Percentiles rank a stretch among this genome's conserved stretches.
phyloP scores from a whole-genome alignment of 805 yeast genomes.

The Nakazawaea anatomiae region DNA sequence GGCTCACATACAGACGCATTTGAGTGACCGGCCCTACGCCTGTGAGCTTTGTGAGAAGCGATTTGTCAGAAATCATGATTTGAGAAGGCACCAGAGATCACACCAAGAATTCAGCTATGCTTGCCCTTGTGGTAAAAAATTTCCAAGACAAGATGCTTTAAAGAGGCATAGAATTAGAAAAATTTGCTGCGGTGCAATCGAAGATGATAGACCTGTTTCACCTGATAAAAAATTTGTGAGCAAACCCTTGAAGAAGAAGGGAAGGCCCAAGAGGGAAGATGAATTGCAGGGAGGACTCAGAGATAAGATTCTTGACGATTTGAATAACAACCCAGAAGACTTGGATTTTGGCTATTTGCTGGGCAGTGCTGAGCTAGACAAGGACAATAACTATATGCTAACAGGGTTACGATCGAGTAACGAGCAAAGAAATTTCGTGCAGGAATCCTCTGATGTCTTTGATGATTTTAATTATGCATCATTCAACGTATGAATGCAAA shows the following conservation, averaged over 20 bases:
- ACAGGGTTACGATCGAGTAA: background rate
- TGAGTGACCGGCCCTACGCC: slow-evolving; percentile 86
- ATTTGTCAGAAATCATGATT: slow-evolving; percentile 93
- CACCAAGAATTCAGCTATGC: slow-evolving; percentile 67
- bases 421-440: background rate
- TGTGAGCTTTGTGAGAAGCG: slow-evolving; percentile 76
- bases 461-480: background rate
- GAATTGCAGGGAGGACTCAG: slow-evolving; percentile 5
- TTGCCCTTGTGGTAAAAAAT: slow-evolving; percentile 93
- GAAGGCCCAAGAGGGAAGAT: slow-evolving; percentile 26
- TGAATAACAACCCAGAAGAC: background rate
- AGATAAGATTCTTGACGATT: slow-evolving; percentile 8
- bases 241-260: slow-evolving; percentile 27
- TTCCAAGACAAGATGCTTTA: slow-evolving; percentile 85
- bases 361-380: background rate
- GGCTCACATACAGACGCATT: slow-evolving; percentile 94
- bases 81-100: slow-evolving; percentile 82
- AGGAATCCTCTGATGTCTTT: background rate
- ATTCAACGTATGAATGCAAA: background rate
- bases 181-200: slow-evolving; percentile 75
- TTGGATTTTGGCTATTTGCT: background rate
- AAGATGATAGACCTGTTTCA: slow-evolving; percentile 23
- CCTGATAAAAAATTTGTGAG: slow-evolving; percentile 16
- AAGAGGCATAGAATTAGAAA: slow-evolving; percentile 72
- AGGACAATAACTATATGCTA: background rate